phyloP scores from a whole-genome alignment of 2,329 filamentous ascomycete genomes.

The Aspergillus pseudotamarii region DNA sequence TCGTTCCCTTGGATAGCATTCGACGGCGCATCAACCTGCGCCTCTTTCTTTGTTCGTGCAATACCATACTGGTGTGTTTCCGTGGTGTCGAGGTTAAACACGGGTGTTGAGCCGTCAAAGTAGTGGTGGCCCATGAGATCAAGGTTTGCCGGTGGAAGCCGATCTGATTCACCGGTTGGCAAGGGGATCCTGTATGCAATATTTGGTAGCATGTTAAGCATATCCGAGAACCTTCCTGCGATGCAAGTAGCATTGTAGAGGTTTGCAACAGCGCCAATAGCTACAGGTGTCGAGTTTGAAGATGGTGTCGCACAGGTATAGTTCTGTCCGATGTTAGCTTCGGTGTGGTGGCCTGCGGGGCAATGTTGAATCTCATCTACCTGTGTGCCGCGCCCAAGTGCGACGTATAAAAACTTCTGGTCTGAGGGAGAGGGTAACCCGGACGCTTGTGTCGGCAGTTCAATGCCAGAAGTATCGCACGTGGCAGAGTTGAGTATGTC shows the following conservation, averaged over 20 bases:
- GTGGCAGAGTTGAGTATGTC: constrained; percentile 21
- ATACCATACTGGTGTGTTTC: constrained; percentile 54
- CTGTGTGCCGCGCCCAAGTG: constrained; percentile 78
- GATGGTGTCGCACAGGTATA: constrained; percentile 77
- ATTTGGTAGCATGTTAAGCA: constrained; percentile 66
- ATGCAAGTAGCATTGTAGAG: constrained; percentile 89
- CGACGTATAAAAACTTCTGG: constrained; percentile 72
- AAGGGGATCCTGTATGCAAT: constrained; percentile 70
- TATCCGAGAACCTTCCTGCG: constrained; percentile 67
- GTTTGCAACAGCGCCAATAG: constrained; percentile 74
- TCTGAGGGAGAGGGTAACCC: constrained; percentile 65
- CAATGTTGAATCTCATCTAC: constrained; percentile 31
- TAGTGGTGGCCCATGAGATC: constrained; percentile 76
- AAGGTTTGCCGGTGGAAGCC: constrained; percentile 59
- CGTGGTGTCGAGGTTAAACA: constrained; percentile 74
- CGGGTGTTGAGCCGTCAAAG: constrained; percentile 72
- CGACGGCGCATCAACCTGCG: constrained; percentile 63
- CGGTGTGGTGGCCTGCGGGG: too few relatives aligned
- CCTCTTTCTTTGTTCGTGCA: constrained; percentile 65
- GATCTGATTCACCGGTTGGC: constrained; percentile 36
- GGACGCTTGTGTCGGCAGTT: constrained; percentile 53
- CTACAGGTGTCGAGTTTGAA: constrained; percentile 62
- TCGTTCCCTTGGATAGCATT: constrained; percentile 63
- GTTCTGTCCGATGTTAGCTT: constrained; percentile 63
- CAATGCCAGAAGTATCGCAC: constrained; percentile 39